These are phyloP conservation scores for Pichia thaimueangensis DNA, from an alignment of 805 yeast species.

Conservation along the genomic window DNA sequence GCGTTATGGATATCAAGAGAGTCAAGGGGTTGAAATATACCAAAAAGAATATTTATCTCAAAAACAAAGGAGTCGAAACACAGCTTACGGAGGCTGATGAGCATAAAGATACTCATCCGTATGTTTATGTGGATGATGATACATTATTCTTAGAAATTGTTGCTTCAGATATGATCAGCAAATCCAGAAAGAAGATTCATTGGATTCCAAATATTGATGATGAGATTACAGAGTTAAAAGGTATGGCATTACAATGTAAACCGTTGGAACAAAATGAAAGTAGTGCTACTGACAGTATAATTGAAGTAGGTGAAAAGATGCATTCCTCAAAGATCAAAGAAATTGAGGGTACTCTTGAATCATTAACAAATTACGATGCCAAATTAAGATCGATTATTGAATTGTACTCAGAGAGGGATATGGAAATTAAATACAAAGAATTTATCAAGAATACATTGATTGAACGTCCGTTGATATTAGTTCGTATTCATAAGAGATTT, in stretches of 20 bases:
- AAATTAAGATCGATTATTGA: background rate
- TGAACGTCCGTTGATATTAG: slow-evolving; percentile 24
- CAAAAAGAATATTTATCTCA: slow-evolving; percentile 24
- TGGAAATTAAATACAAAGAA: slow-evolving; percentile 33
- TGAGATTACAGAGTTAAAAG: background rate
- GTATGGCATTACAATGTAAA: background rate
- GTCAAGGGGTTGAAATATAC: slow-evolving; percentile 71
- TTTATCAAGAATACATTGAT: slow-evolving; percentile 22
- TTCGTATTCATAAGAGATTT: slow-evolving; percentile 61
- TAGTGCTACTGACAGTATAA: background rate
- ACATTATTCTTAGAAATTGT: slow-evolving; percentile 13
- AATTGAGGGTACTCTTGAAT: background rate
- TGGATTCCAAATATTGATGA: slow-evolving; percentile 10
- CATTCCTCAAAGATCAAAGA: slow-evolving; percentile 1
- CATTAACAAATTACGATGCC: background rate
- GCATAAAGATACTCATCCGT: too few relatives aligned
- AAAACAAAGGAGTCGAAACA: background rate
- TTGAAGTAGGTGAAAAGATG: slow-evolving; percentile 7
- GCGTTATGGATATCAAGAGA: slow-evolving; percentile 49
- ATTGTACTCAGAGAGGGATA: slow-evolving; percentile 5
- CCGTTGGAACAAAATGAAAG: background rate
- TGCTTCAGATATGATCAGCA: slow-evolving; percentile 8
- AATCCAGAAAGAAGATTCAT: slow-evolving; percentile 4
- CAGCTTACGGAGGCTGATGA: too few relatives aligned
- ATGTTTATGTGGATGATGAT: background rate